A percentile compares a stretch with the other conserved stretches of the same genome.
Conservation (phyloP, 305 asterid species). For the Rubia peregrina region DNA sequence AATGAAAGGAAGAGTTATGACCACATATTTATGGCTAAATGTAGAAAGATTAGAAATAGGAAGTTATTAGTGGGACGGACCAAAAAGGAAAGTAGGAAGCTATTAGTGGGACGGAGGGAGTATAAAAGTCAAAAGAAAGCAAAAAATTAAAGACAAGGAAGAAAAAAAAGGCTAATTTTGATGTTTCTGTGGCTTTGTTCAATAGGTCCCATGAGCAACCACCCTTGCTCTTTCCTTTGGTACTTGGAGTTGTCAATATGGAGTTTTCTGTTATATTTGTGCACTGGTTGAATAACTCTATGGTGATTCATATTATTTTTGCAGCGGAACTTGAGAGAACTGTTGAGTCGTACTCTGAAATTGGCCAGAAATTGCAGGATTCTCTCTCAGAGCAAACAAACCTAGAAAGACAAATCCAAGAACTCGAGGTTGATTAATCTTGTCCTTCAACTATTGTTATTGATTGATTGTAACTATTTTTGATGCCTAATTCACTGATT, state of each 20-base stretch:
- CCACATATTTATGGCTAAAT: too few relatives aligned
- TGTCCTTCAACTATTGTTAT: slow-evolving; percentile 6
- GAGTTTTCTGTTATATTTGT: neutral
- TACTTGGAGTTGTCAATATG: neutral
- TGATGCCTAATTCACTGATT: slow-evolving; percentile 14
- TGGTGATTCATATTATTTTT: neutral
- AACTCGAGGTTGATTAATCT: slow-evolving; percentile 52
- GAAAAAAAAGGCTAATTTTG: neutral
- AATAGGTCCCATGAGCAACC: neutral
- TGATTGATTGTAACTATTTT: slow-evolving; percentile 10
- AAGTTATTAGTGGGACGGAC: too few relatives aligned
- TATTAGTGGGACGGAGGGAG: too few relatives aligned
- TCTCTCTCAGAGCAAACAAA: slow-evolving; percentile 56
- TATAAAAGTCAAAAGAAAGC: too few relatives aligned
- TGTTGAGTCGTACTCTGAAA: slow-evolving; percentile 57
- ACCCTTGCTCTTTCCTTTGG: neutral
- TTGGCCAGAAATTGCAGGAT: slow-evolving; percentile 65
- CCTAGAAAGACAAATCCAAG: slow-evolving; percentile 54
- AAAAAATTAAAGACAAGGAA: too few relatives aligned
- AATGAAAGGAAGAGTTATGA: too few relatives aligned
- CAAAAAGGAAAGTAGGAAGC: too few relatives aligned
- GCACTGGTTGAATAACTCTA: neutral
- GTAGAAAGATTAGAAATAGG: too few relatives aligned
- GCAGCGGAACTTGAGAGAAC: slow-evolving; percentile 83
- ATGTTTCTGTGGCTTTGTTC: neutral